Base-by-base conservation (phyloP, 345 rosid species). In the Arabidopsis arenosa region DNA sequence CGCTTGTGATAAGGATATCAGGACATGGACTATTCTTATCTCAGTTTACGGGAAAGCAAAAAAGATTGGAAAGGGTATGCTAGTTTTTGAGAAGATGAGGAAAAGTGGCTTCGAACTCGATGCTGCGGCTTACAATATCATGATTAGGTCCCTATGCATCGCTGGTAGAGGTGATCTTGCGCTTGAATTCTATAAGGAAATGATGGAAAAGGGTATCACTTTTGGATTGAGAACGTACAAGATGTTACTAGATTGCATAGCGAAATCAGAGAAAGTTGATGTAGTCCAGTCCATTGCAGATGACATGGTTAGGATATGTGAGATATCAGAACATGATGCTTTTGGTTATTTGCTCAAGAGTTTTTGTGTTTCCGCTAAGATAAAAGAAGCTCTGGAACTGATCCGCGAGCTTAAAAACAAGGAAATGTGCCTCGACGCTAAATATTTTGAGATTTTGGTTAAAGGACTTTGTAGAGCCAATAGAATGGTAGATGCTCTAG, bases 1-100 rank as follows among this genome's bases (percentile, higher is more conserved):
- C 63, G 64, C 66, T 0, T 86, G 91, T 61, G 70, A 78, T 73
- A 90, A 79, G 54, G 82, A 89, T 83, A 64, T 86, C 21, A 86
- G 75, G 81, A 87, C 95, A 0, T 89, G 93, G 90, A 88, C 90
- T 11, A 89, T 87, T 71, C 89, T 93, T 65, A 81, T 86, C 63
- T 79, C 84, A 0, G 84, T 79, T 33, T 90, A 87, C 69, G 93
- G 95, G 57, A 87, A 82, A 70, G 85, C 86, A 0, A 88, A 84
- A 82, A 64, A 85, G 84, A 81, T 82, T 0, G 96, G 89, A 7
- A 87, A 86, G 70, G 89, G 90, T 4, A 76, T 90, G 70, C 60
- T 68, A 1, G 80, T 81, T 41, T 86, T 87, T 49, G 95, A 87
- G 70, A 81, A 85, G 68, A 93, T 93, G 95, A 85, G 48, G 82